phyloP scores from a whole-genome alignment of 805 yeast genomes.

The Hanseniaspora jakobsenii region DNA sequence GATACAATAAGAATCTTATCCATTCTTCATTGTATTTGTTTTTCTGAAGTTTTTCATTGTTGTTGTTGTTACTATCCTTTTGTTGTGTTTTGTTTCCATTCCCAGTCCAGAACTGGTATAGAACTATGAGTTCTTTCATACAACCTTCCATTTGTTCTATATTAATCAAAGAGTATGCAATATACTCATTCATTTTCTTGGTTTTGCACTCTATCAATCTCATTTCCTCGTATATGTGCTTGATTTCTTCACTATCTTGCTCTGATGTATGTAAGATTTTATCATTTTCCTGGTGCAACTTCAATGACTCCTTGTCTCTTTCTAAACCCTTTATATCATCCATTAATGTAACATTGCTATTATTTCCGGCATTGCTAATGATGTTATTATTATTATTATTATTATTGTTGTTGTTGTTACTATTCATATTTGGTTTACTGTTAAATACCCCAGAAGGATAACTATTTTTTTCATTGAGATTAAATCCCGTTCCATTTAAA shows the following conservation, averaged over 20 bases:
- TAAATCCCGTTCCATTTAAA: neutral
- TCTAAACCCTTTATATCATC: too few relatives aligned
- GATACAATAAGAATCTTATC: slow-evolving; percentile 32
- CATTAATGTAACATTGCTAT: too few relatives aligned
- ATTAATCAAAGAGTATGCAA: slow-evolving; percentile 68
- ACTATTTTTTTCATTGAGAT: too few relatives aligned
- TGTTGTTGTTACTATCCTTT: neutral
- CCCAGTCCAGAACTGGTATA: slow-evolving; percentile 66
- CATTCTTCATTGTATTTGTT: slow-evolving; percentile 63
- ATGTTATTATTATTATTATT: too few relatives aligned
- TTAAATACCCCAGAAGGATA: too few relatives aligned
- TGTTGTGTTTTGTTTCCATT: neutral
- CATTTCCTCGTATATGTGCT: neutral
- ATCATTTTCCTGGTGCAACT: neutral
- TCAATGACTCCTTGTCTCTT: too few relatives aligned
- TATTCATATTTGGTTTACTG: too few relatives aligned
- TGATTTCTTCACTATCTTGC: slow-evolving; percentile 4
- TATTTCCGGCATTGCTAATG: too few relatives aligned
- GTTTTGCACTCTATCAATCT: slow-evolving; percentile 4
- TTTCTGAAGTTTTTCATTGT: slow-evolving; percentile 9
- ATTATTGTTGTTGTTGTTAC: too few relatives aligned
- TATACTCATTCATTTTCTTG: slow-evolving; percentile 47
- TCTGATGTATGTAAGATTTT: neutral
- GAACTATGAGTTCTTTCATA: slow-evolving; percentile 67
- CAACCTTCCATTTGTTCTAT: slow-evolving; percentile 67